Evolutionary conservation across 75 land plant species (phyloP).

Genomic region (Sequoia sempervirens): DNA sequence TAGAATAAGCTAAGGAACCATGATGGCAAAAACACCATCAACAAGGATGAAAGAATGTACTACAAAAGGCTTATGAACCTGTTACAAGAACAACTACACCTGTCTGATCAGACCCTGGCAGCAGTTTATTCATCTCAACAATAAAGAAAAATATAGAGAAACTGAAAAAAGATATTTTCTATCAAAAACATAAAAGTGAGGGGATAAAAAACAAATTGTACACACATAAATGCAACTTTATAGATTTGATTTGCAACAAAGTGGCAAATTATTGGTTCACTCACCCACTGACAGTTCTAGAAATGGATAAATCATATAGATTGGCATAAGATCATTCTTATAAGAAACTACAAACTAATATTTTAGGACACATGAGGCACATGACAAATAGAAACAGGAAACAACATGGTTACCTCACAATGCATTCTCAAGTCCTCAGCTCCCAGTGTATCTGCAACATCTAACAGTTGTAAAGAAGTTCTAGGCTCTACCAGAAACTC

Average conservation of each 20-base stretch:
- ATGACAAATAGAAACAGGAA: background rate
- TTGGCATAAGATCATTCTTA: background rate
- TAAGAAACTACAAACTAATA: background rate
- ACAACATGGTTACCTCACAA: slow-evolving; percentile 66
- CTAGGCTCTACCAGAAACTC: slow-evolving; percentile 79
- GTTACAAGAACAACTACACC: background rate
- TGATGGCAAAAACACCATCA: background rate
- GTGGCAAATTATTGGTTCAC: background rate
- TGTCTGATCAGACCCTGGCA: background rate
- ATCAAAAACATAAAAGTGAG: background rate
- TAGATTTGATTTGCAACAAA: background rate
- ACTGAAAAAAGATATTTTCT: background rate
- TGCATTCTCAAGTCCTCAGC: slow-evolving; percentile 69
- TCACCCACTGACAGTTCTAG: background rate
- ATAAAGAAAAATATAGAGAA: background rate
- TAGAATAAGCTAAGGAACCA: background rate
- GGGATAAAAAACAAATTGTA: background rate
- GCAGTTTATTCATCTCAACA: background rate
- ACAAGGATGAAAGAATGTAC: background rate
- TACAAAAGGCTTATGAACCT: background rate
- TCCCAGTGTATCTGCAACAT: slow-evolving; percentile 86
- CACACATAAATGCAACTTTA: background rate
- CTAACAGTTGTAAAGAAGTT: slow-evolving; percentile 80
- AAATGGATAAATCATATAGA: too few relatives aligned
- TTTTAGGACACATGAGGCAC: background rate